Evolutionary conservation across 805 yeast species (phyloP), one percentile per base, ranked within the genome.

Genomic region (Suhomyces faveliae): DNA sequence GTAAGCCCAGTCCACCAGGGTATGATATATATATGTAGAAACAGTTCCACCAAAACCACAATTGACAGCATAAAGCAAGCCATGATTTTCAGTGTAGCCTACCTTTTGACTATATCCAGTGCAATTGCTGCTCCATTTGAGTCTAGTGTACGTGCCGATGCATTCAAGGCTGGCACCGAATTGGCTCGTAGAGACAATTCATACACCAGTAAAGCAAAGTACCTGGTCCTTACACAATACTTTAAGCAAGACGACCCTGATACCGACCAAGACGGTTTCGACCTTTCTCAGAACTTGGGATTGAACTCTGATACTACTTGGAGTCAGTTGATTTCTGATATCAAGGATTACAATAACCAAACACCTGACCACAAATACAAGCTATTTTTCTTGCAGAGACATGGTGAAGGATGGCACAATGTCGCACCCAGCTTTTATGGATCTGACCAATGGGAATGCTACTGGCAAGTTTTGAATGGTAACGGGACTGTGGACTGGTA

Each of bases 371-470:
- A 17, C 21, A 35, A 29, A n/a, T 56, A 59, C 46, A 67, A 66
- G 46, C 48, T 67, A 25, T 49, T 67, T 15, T 66, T 62, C 35
- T 43, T 67, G 7, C 67, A 62, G 30, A 53, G 73, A 46, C 73
- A 67, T 48, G 70, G 70, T 9, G 67, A 67, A 53, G 71, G 68
- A 8, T 62, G 49, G 45, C 73, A 67, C 47, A 67, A 67, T 45
- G 50, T 62, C 20, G 69, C 63, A 0, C 58, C 59, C 2, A 7
- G 19, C 4, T 15, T 46, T 13, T 62, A 55, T 40, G 24, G 46
- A n/a, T 13, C 13, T 2, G 29, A 33, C 3, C 59, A 61, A 5
- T 66, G 70, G 70, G 35, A 21, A 15, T 67, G 73, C 46, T 51
- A 50, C 38, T 63, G 65, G 63, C 64, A 62, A 47, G 49, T 47